Base-by-base conservation (phyloP, 805 yeast genomes). In the Saturnispora saitoi region DNA sequence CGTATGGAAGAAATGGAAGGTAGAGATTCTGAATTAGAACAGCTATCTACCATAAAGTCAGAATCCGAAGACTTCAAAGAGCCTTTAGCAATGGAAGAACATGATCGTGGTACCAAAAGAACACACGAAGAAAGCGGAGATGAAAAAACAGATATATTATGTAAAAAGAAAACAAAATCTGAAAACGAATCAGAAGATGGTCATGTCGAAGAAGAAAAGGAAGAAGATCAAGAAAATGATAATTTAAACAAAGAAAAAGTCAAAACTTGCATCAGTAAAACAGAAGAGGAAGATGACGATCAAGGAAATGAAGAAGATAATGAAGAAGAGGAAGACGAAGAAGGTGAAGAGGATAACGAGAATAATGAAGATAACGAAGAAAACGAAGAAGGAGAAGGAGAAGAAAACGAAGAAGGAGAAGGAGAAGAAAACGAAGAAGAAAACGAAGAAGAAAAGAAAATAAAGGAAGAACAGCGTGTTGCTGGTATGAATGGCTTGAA, bases 401-500 rank as follows among this genome's bases (percentile, higher is more conserved):
- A 30, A 4, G 43, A 37, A 24, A 45, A 43, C 19, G 32, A 34
- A 4, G 57, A 50, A 10, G 56, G 48, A 12, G 63, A 57, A 10
- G 50, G 49, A 37, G 58, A 55, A 36, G 58, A 58, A 26, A 64
- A 32, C 57, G 56, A 19, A 58, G 49, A 20, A 65, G 62, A 49
- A 15, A 15, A 34, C 22, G 38, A 34, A 34, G 38, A 34, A 34
- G 38, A 34, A 17, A 34, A 34, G 24, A 34, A 22, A 34, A 15
- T 15, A 34, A 34, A 17, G 12, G 76, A 76, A 51, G 65, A 62
- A 49, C 64, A 64, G 17, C 69, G 93, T 12, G 71, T 75, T 49
- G 72, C 74, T 24, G 95, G 95, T 2, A 70, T 91, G 46, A 75
- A 77, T 45, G 83, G 78, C 46, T 76, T 93, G 46, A 83, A 89